Percentiles rank a stretch among this genome's conserved stretches.
Evolutionary conservation across 2,329 filamentous ascomycete genomes (phyloP).

Genomic region (Fusarium papillatum): DNA sequence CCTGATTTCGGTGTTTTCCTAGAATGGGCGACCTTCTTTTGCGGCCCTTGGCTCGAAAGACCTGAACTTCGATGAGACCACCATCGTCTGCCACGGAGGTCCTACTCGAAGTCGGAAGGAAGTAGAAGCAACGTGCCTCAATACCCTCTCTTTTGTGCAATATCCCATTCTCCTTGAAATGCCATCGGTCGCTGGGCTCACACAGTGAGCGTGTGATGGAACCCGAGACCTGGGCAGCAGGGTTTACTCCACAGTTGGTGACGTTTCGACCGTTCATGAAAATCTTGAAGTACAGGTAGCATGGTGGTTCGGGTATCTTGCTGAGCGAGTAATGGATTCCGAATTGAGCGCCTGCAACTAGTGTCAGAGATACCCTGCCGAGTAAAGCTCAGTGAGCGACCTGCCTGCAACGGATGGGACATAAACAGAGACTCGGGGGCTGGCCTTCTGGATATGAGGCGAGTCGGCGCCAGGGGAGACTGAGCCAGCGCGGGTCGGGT

Average conservation of each 20-base stretch:
- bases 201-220: constrained; percentile 63
- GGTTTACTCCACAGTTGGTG: constrained; percentile 66
- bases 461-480: background rate
- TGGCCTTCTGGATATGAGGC: constrained; percentile 46
- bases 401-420: constrained; percentile 67
- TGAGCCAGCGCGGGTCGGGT: constrained; percentile 29
- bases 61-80: constrained; percentile 66
- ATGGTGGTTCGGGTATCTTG: constrained; percentile 48
- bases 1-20: constrained; percentile 59
- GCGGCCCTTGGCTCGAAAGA: constrained; percentile 65
- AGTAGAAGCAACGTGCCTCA: constrained; percentile 65
- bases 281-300: constrained; percentile 67
- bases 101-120: constrained; percentile 53
- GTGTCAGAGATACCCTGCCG: constrained; percentile 12
- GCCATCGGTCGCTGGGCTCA: constrained; percentile 58
- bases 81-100: constrained; percentile 64
- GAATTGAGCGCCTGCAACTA: constrained; percentile 62
- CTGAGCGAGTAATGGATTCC: constrained; percentile 63
- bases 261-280: constrained; percentile 66
- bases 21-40: constrained; percentile 57
- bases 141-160: constrained; percentile 54
- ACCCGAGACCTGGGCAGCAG: constrained; percentile 50
- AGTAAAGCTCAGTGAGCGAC: background rate
- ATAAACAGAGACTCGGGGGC: constrained; percentile 66
- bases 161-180: constrained; percentile 53